A percentile compares a stretch with the other conserved stretches of the same genome.
Conservation (phyloP, 352 stramenopile genomes). For the Blastocystis sp. region DNA sequence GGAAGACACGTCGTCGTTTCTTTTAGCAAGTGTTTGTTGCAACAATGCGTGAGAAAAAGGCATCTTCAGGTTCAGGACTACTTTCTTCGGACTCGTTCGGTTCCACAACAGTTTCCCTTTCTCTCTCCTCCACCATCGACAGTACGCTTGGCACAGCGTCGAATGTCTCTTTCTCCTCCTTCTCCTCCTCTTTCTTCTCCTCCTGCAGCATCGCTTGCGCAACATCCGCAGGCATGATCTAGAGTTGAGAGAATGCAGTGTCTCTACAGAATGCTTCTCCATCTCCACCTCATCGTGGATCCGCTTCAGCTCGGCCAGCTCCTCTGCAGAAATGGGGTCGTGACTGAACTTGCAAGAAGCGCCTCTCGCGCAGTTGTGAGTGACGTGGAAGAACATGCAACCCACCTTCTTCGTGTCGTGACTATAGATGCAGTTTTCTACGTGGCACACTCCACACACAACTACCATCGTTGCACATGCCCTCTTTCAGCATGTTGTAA, state of each 20-base stretch:
- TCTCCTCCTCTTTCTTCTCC: background rate
- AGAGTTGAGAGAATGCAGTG: background rate
- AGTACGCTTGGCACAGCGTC: background rate
- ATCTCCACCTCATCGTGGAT: slow-evolving; percentile 36
- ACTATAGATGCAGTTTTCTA: slow-evolving; percentile 12
- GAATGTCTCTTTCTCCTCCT: slow-evolving; percentile 12
- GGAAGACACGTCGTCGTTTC: slow-evolving; percentile 28
- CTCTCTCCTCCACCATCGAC: background rate
- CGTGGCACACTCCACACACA: background rate
- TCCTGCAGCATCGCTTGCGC: slow-evolving; percentile 29
- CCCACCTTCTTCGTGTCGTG: slow-evolving; percentile 44
- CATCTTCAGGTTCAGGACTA: too few species aligned
- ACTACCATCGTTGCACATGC: background rate
- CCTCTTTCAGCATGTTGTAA: slow-evolving; percentile 18
- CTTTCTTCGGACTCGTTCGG: too few species aligned
- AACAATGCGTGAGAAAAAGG: too few species aligned
- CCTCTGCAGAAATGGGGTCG: background rate
- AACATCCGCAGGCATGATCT: slow-evolving; percentile 7
- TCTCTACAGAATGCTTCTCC: slow-evolving; percentile 40
- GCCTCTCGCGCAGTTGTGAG: slow-evolving; percentile 8
- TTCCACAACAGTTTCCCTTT: too few species aligned
- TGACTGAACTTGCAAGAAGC: slow-evolving; percentile 18
- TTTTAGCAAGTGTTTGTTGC: slow-evolving; percentile 45
- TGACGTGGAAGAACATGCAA: slow-evolving; percentile 52
- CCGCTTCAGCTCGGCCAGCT: background rate